A percentile compares a stretch with the other conserved stretches of the same genome.
These are phyloP conservation scores for Kwoniella bestiolae DNA, from an alignment of 768 basidiomycete species.

Conservation along the genomic window DNA sequence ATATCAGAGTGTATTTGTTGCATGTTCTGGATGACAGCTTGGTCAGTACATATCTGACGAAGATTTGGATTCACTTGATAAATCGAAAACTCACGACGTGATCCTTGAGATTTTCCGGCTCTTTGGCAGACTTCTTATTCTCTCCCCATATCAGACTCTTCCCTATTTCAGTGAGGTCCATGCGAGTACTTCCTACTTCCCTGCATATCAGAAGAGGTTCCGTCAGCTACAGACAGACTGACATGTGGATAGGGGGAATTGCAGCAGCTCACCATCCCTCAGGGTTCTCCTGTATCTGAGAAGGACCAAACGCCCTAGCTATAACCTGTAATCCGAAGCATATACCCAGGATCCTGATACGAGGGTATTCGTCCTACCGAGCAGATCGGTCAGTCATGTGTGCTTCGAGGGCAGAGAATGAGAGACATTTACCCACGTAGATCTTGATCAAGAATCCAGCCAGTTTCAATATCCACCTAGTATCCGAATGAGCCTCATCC, in stretches of 20 bases:
- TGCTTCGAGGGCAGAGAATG: not conserved
- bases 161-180: slow-evolving; percentile 43
- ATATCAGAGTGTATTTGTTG: slow-evolving; percentile 51
- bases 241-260: not conserved
- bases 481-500: slow-evolving; percentile 43
- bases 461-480: slow-evolving; percentile 43
- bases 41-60: too few species aligned
- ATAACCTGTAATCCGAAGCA: slow-evolving; percentile 48
- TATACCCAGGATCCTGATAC: slow-evolving; percentile 41
- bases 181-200: slow-evolving; percentile 44
- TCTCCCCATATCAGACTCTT: slow-evolving; percentile 37
- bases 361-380: slow-evolving; percentile 36
- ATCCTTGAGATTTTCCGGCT: slow-evolving; percentile 18
- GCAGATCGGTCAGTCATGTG: not conserved
- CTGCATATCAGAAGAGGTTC: slow-evolving; percentile 2
- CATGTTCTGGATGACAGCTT: slow-evolving; percentile 29
- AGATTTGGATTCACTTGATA: too few species aligned
- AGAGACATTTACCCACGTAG: slow-evolving; percentile 5
- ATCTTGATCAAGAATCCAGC: slow-evolving; percentile 45
- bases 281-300: slow-evolving; percentile 33
- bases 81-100: slow-evolving; percentile 29
- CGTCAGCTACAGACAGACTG: not conserved
- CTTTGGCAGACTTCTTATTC: slow-evolving; percentile 10
- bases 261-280: slow-evolving; percentile 40
- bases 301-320: slow-evolving; percentile 43